Evolutionary conservation across 495 filamentous ascomycete genomes (phyloP).

Genomic region (Aspergillus mulundensis): DNA sequence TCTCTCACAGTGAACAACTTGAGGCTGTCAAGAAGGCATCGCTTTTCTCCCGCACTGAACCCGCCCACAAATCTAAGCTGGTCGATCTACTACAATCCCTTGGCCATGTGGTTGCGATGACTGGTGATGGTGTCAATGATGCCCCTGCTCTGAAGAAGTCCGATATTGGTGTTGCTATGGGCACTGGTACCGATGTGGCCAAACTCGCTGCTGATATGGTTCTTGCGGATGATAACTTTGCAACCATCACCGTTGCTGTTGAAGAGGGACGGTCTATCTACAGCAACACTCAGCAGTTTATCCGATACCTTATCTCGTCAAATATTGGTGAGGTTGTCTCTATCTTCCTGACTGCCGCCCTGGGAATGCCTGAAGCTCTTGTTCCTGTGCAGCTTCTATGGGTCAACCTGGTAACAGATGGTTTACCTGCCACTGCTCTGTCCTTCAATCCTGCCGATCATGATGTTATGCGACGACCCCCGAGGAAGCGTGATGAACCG

Average conservation of each 20-base stretch:
- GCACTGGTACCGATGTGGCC: slow-evolving; percentile 94
- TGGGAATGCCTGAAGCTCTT: slow-evolving; percentile 96
- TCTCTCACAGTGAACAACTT: slow-evolving; percentile 74
- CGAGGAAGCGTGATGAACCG: slow-evolving; percentile 84
- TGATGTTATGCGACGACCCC: slow-evolving; percentile 91
- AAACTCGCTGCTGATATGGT: slow-evolving; percentile 99
- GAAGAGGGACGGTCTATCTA: slow-evolving; percentile 98
- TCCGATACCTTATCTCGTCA: slow-evolving; percentile 96
- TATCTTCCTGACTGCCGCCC: slow-evolving; percentile 95
- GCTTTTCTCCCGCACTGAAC: slow-evolving; percentile 96
- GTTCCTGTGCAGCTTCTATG: slow-evolving; percentile 97
- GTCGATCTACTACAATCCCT: slow-evolving; percentile 93
- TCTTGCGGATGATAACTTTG: slow-evolving; percentile 97
- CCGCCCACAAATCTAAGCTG: slow-evolving; percentile 89
- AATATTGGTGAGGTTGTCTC: slow-evolving; percentile 99
- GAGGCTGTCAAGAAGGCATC: slow-evolving; percentile 80
- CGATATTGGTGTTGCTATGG: slow-evolving; percentile 99
- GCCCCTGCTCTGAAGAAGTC: slow-evolving; percentile 97
- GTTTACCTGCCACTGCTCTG: slow-evolving; percentile 91
- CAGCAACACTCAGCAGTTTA: slow-evolving; percentile 99
- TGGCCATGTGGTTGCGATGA: slow-evolving; percentile 98
- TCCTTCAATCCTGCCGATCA: slow-evolving; percentile 97
- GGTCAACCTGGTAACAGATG: slow-evolving; percentile 99
- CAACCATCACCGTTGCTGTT: slow-evolving; percentile 92
- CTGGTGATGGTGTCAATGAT: slow-evolving; percentile 98